phyloP scores from a whole-genome alignment of 2,329 filamentous ascomycete species.

The Hawksworthiomyces lignivorus region DNA sequence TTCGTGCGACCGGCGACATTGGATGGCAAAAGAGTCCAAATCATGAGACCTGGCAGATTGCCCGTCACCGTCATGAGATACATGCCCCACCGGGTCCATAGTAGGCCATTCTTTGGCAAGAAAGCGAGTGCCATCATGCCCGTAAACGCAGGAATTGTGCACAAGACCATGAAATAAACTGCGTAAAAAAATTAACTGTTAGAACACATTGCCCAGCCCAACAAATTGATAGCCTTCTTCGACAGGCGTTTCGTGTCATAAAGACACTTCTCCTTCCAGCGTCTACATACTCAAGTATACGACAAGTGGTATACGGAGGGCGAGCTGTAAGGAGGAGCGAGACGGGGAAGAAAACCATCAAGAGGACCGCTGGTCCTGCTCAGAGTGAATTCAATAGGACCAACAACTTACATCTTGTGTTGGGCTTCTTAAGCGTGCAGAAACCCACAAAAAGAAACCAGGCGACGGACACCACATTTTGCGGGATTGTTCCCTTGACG shows the following conservation, averaged over 20 bases:
- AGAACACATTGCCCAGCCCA: too few species aligned
- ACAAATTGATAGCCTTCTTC: too few species aligned
- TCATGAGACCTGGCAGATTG: conserved; percentile 7
- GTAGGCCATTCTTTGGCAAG: conserved; percentile 19
- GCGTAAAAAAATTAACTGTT: too few species aligned
- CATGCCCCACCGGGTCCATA: conserved; percentile 26
- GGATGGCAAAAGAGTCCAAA: conserved; percentile 11
- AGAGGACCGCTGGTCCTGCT: too few species aligned
- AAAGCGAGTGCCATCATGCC: conserved; percentile 24
- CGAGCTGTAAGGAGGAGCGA: too few species aligned
- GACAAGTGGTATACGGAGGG: too few species aligned
- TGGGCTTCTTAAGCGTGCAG: conserved; percentile 15
- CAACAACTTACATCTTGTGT: conserved; percentile 22
- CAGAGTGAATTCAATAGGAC: too few species aligned
- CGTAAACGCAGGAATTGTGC: conserved; percentile 22
- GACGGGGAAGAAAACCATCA: too few species aligned
- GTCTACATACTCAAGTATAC: too few species aligned
- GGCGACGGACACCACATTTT: conserved; percentile 24
- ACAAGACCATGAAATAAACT: conserved; percentile 23
- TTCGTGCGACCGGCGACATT: conserved; percentile 14
- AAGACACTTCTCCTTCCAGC: neutral
- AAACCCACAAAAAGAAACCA: conserved; percentile 29
- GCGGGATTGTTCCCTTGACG: conserved; percentile 24
- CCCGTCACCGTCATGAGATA: conserved; percentile 20
- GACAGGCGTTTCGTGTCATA: too few species aligned